Conservation (phyloP, 495 filamentous ascomycete species). For the Hypoxylon intermedium region DNA sequence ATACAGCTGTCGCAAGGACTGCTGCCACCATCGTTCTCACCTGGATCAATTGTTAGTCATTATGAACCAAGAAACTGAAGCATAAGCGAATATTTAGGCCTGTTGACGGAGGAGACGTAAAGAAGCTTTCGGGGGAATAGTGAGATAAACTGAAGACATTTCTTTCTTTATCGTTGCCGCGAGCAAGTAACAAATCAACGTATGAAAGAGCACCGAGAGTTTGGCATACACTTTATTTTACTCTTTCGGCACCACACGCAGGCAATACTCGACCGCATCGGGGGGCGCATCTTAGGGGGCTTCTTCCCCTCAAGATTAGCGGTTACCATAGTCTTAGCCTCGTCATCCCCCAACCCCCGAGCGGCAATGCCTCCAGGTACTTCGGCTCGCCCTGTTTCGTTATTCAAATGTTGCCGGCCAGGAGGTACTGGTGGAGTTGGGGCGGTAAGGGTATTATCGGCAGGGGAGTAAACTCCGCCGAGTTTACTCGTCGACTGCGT, state of each 20-base stretch:
- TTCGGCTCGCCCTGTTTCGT: constrained; percentile 25
- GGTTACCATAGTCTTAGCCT: constrained; percentile 36
- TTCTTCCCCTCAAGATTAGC: constrained; percentile 52
- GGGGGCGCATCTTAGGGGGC: constrained; percentile 55
- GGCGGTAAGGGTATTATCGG: constrained; percentile 29
- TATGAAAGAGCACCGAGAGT: neutral
- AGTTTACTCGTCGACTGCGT: constrained; percentile 47
- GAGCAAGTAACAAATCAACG: neutral
- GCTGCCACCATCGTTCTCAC: constrained; percentile 76
- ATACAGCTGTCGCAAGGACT: constrained; percentile 81
- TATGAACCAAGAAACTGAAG: neutral
- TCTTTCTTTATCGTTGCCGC: neutral
- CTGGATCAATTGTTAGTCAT: constrained; percentile 18
- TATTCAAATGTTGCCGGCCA: constrained; percentile 17
- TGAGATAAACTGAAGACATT: neutral
- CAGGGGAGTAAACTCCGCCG: constrained; percentile 44
- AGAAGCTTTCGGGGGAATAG: no score
- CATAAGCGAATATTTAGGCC: neutral
- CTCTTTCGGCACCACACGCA: constrained; percentile 79
- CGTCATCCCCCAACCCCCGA: constrained; percentile 34
- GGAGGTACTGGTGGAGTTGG: constrained; percentile 25
- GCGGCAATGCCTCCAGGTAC: constrained; percentile 22
- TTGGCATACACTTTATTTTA: constrained; percentile 71
- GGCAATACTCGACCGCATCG: constrained; percentile 82
- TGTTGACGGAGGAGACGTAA: no score